phyloP scores from a whole-genome alignment of 305 asterid genomes.

The Caryopteris hybrid region DNA sequence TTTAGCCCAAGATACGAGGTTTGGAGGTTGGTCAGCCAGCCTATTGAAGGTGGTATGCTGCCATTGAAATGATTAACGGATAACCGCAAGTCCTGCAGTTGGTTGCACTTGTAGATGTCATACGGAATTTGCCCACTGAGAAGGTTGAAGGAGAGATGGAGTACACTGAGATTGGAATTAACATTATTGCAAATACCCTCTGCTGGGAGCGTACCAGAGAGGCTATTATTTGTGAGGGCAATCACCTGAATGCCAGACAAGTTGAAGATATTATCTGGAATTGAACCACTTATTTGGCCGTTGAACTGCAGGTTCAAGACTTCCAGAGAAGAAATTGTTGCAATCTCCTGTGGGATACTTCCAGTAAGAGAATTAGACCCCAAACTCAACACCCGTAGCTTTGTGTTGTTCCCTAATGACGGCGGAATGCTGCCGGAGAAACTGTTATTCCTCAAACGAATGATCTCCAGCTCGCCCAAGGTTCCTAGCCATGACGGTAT shows the following conservation, averaged over 20 bases:
- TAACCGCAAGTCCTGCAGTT: conserved; percentile 23
- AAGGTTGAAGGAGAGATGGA: conserved; percentile 26
- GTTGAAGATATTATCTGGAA: conserved; percentile 37
- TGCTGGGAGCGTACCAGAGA: conserved; percentile 35
- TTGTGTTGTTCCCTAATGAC: conserved; percentile 28
- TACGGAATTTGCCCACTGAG: conserved; percentile 35
- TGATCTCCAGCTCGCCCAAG: conserved; percentile 17
- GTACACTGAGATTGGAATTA: conserved; percentile 15
- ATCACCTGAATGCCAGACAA: conserved; percentile 22
- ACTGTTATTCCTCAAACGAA: conserved; percentile 21
- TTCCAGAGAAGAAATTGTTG: conserved; percentile 25
- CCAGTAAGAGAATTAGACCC: conserved; percentile 29
- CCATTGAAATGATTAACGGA: conserved; percentile 41
- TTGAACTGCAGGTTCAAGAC: conserved; percentile 25
- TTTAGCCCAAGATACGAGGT: neutral
- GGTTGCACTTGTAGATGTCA: conserved; percentile 28
- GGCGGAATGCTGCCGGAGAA: conserved; percentile 41
- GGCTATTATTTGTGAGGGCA: conserved; percentile 27
- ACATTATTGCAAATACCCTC: conserved; percentile 19
- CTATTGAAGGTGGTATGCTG: conserved; percentile 32
- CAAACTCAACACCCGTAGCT: conserved; percentile 15
- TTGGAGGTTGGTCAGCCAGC: conserved; percentile 19
- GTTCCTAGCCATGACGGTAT: conserved; percentile 47
- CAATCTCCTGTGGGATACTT: conserved; percentile 35
- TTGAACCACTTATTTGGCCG: conserved; percentile 30